A percentile compares a stretch with the other conserved stretches of the same genome.
Evolutionary conservation across 805 yeast species (phyloP).

Genomic region (Nakazawaea wickerhamii): DNA sequence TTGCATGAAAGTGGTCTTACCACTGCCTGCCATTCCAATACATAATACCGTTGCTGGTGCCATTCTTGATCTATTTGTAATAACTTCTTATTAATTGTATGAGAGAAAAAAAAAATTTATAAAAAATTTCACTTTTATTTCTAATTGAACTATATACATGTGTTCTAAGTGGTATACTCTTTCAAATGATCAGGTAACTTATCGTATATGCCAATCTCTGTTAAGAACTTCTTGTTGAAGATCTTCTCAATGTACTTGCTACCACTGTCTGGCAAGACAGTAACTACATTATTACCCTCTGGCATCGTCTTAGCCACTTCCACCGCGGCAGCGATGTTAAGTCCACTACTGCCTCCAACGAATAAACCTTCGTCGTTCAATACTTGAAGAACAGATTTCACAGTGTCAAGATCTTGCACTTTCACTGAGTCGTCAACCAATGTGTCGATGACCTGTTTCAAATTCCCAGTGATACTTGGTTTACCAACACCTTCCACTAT

Average conservation of each 20-base stretch:
- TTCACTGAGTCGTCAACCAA: constrained; percentile 36
- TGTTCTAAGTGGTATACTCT: constrained; percentile 26
- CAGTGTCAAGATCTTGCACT: constrained; percentile 36
- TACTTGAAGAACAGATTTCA: constrained; percentile 36
- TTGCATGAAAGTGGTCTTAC: constrained; percentile 98
- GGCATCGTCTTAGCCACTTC: constrained; percentile 36
- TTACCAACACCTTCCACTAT: constrained; percentile 47
- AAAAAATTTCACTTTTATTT: not conserved
- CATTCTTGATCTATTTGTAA: constrained; percentile 14
- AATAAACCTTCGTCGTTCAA: constrained; percentile 41
- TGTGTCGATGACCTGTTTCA: constrained; percentile 30
- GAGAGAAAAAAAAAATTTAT: not conserved
- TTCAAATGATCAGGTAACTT: constrained; percentile 34
- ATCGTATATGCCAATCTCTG: constrained; percentile 31
- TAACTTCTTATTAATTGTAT: not conserved
- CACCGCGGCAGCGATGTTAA: constrained; percentile 40
- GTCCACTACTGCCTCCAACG: constrained; percentile 41
- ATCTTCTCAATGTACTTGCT: constrained; percentile 38
- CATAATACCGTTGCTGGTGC: constrained; percentile 33
- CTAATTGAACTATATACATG: not conserved
- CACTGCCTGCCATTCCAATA: constrained; percentile 59
- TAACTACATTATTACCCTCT: constrained; percentile 37
- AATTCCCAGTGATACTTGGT: constrained; percentile 40
- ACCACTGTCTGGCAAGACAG: constrained; percentile 39
- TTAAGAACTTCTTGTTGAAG: constrained; percentile 34